Percentiles rank a stretch among this genome's conserved stretches.
Conservation (phyloP, 495 filamentous ascomycete genomes). For the Astrothelium macrocarpum region DNA sequence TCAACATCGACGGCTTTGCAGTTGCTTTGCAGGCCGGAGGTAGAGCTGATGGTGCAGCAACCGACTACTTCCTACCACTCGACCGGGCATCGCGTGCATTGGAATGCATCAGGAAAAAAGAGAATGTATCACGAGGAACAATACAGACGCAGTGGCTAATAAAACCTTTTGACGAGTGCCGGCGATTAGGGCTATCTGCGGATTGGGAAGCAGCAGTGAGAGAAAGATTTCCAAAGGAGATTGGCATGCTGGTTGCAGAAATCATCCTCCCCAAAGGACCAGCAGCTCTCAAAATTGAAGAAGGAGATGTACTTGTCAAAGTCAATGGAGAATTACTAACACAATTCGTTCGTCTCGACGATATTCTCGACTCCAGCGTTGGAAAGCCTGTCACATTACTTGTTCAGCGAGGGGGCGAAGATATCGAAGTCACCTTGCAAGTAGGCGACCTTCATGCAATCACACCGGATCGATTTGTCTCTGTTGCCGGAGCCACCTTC, state of each 20-base stretch:
- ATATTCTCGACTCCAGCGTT: slow-evolving; percentile 83
- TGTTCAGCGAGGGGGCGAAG: slow-evolving; percentile 78
- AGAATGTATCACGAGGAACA: slow-evolving; percentile 75
- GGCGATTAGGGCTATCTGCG: slow-evolving; percentile 71
- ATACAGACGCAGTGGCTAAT: slow-evolving; percentile 96
- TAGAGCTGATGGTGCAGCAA: slow-evolving; percentile 85
- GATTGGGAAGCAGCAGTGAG: slow-evolving; percentile 80
- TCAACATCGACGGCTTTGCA: slow-evolving; percentile 87
- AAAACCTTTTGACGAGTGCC: slow-evolving; percentile 96
- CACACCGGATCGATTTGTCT: slow-evolving; percentile 90
- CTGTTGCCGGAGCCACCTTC: slow-evolving; percentile 86
- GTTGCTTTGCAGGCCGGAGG: slow-evolving; percentile 93
- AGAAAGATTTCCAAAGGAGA: slow-evolving; percentile 79
- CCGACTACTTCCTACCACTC: slow-evolving; percentile 94
- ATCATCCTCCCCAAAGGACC: slow-evolving; percentile 88
- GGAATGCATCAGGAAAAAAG: slow-evolving; percentile 66
- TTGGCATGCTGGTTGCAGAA: slow-evolving; percentile 93
- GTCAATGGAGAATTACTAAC: slow-evolving; percentile 93
- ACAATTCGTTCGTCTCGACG: slow-evolving; percentile 87
- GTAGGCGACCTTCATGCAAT: slow-evolving; percentile 92
- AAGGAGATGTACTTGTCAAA: slow-evolving; percentile 91
- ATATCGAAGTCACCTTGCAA: slow-evolving; percentile 72
- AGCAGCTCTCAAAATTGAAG: slow-evolving; percentile 71
- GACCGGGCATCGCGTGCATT: slow-evolving; percentile 82
- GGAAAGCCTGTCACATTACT: slow-evolving; percentile 61